Percentiles rank a stretch among this genome's conserved stretches.
Evolutionary conservation across 805 yeast species (phyloP).

Genomic region (Komagataella phaffii): DNA sequence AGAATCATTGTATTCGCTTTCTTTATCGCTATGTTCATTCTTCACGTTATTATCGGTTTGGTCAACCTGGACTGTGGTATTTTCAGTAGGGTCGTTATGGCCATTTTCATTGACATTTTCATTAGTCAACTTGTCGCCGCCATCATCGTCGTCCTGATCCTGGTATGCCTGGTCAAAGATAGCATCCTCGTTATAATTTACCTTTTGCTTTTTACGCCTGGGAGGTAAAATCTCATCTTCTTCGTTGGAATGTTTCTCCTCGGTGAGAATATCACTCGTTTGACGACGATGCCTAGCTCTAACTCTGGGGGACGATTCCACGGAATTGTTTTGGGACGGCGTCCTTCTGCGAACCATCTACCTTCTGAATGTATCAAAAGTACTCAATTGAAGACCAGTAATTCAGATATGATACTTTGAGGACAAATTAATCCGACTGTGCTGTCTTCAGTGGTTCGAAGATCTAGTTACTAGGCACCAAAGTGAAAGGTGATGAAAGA

Average conservation of each 20-base stretch:
- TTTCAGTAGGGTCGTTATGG: not conserved
- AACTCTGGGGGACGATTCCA: not conserved
- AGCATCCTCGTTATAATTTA: slow-evolving; percentile 3
- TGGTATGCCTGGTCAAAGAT: not conserved
- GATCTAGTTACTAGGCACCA: not conserved
- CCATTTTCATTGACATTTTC: not conserved
- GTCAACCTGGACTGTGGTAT: not conserved
- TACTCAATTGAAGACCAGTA: not conserved
- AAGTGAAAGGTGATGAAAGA: not conserved
- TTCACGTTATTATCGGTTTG: not conserved
- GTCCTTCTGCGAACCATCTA: not conserved
- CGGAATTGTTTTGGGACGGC: not conserved
- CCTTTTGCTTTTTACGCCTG: slow-evolving; percentile 1
- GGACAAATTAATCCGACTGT: not conserved
- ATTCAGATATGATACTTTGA: not conserved
- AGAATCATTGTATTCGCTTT: not conserved
- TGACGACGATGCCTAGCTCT: not conserved
- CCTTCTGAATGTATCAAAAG: not conserved
- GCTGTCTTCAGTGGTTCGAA: not conserved
- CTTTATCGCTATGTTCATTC: not conserved
- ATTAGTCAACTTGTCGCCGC: not conserved
- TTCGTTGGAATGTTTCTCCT: not conserved
- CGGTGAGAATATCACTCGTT: not conserved
- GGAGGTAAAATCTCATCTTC: not conserved
- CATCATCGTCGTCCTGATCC: slow-evolving; percentile 1